Base-by-base conservation (phyloP, 768 basidiomycete genomes). In the Termitomyces sp. region DNA sequence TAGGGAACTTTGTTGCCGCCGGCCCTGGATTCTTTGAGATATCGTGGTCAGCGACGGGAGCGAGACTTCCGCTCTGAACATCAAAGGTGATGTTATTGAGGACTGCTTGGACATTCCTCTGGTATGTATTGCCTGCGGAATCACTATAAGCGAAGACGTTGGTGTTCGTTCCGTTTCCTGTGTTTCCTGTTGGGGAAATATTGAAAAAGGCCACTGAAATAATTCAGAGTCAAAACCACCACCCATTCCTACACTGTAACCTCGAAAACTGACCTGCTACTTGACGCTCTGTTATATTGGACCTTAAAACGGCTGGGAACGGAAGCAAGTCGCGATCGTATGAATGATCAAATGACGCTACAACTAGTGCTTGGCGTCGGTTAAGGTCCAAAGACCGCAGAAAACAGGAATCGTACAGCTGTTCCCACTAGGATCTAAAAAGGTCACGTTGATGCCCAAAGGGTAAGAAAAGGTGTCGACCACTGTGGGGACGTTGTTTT, bases 121-220 rank as follows among this genome's bases (percentile, higher is more conserved):
- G 50, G 69, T 77, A 92, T 0, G 88, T 88, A 69, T 90, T 85
- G 42, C 82, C 85, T 4, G 69, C 70, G 42, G 65, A 63, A 67
- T 91, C 87, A 10, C 67, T 61, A 65, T 90, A 92, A 38, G 68
- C 68, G 69, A 91, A 85, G 0, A 76, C 78, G 66, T 90, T 90
- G 70, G 78, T 82, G 69, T 75, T 88, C 8, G 85, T 88, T 40
- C 88, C 88, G 52, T 87, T 88, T 2, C 85, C 88, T 3, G 68
- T 68, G 64, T 82, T 85, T 28, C 82, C 81, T 33, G 60, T 38
- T n/a, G 48, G 33, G 4, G 46, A 20, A 24, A 61, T 53, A 22
- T 59, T 0, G 70, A 69, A 26, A 76, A 65, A 0, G 73, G 67
- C 0, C 72, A 61, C 8, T 71, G 40, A 14, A 70, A 84, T 82